Evolutionary conservation across 352 stramenopile species (phyloP), one percentile per base, ranked within the genome.

Genomic region (Pythium insidiosum): DNA sequence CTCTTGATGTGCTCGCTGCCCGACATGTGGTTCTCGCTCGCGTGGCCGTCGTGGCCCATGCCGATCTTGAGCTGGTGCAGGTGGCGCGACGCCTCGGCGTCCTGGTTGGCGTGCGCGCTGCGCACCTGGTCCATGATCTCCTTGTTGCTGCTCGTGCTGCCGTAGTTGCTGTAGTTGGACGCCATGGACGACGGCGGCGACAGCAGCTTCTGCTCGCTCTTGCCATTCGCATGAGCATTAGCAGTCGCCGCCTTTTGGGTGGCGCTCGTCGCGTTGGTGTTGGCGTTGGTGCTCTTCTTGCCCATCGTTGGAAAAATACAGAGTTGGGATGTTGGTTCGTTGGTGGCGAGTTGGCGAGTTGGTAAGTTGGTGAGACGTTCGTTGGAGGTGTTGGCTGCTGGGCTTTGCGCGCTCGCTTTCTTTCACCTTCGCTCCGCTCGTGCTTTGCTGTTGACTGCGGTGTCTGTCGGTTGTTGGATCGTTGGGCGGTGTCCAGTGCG

Each of bases 1-100:
- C 73, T 88, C 58, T 92, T 92, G 61, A 92, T 92, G 63, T 88
- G 56, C 30, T 72, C 76, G 11, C 79, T 74, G 38, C 78, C 73
- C 4, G 40, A 47, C 65, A 88, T 62, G 59, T 92, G 79, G 52
- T 78, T 83, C 56, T 92, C 79, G 50, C 64, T 54, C 20, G 79
- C 79, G 50, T 91, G 76, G 15, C 58, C 65, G 47, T 71, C 65
- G 38, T 48, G 37, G 5, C 55, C 57, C 65, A 83, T 82, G 5
- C 82, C 61, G 40, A 66, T 58, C 66, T 85, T 85, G 35, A 85
- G 53, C 47, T 85, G 68, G 52, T 88, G 75, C 41, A 88, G 62
- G 31, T 73, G 53, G 5, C 68, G 66, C 34, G 73, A 85, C 22
- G 76, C 50, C 31, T 73, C 67, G 46, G 42, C 63, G 46, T 88